Evolutionary conservation across 169 alveolate genomes (phyloP).

Genomic region (Cyclospora cayetanensis): DNA sequence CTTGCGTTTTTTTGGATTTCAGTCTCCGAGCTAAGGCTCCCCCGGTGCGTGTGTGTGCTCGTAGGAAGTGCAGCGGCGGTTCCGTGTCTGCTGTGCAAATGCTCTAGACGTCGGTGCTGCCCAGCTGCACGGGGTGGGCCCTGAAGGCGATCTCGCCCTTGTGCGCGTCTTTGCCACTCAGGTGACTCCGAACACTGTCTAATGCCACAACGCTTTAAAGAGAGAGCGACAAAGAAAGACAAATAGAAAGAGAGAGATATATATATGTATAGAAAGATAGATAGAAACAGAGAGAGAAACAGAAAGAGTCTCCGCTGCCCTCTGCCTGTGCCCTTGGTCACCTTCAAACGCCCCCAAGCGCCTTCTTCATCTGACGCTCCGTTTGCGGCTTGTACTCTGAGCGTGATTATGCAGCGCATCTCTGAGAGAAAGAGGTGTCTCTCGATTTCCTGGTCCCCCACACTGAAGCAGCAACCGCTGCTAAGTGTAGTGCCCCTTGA

Average conservation of each 20-base stretch:
- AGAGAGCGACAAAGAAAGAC: no score
- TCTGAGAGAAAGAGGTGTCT: neutral
- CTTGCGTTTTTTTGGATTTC: neutral
- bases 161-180: slow-evolving; percentile 5
- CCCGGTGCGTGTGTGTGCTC: neutral
- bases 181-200: neutral
- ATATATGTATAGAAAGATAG: neutral
- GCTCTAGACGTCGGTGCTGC: neutral
- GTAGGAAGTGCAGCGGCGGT: slow-evolving; percentile 54
- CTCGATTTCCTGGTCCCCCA: neutral
- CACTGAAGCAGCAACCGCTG: neutral
- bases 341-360: neutral
- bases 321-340: no score
- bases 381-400: neutral
- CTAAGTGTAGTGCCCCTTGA: slow-evolving; percentile 11
- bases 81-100: slow-evolving; percentile 10
- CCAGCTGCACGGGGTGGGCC: neutral
- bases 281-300: neutral
- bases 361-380: neutral
- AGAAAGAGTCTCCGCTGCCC: neutral
- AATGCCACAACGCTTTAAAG: neutral
- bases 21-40: neutral
- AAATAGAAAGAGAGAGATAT: no score
- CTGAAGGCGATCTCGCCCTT: neutral
- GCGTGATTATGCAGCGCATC: slow-evolving; percentile 1